phyloP scores from a whole-genome alignment of 2,329 filamentous ascomycete genomes.

The Fusarium ambrosium region DNA sequence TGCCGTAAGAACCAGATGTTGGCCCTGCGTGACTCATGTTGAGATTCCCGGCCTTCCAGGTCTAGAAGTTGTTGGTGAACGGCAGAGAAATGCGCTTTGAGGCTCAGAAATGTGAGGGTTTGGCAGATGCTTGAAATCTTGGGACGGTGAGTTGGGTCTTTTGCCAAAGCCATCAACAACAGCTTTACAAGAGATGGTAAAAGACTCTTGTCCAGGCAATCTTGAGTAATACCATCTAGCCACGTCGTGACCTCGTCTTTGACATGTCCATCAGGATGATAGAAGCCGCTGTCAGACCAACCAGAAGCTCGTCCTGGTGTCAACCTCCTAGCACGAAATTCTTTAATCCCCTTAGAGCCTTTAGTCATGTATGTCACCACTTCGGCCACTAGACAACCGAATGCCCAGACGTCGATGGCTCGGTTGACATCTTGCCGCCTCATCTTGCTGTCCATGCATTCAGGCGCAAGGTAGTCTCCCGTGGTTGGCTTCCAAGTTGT shows the following conservation, averaged over 20 bases:
- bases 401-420: slow-evolving; percentile 9
- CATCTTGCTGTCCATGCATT: slow-evolving; percentile 1
- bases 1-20: too few relatives aligned
- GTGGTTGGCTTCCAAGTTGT: neutral
- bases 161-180: too few relatives aligned
- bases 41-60: too few relatives aligned
- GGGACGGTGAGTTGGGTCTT: too few relatives aligned
- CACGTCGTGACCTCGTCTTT: neutral
- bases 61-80: too few relatives aligned
- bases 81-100: too few relatives aligned
- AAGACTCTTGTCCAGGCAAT: too few relatives aligned
- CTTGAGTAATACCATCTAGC: neutral
- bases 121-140: too few relatives aligned
- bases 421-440: neutral
- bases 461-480: neutral
- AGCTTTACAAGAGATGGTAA: too few relatives aligned
- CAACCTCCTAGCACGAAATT: neutral
- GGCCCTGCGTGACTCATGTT: too few relatives aligned
- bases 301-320: neutral
- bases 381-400: neutral
- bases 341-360: neutral
- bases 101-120: too few relatives aligned
- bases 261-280: neutral
- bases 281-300: neutral
- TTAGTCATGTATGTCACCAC: neutral